These are phyloP conservation scores for Botryotinia calthae DNA, from an alignment of 2,329 filamentous ascomycete genomes.

Conservation along the genomic window DNA sequence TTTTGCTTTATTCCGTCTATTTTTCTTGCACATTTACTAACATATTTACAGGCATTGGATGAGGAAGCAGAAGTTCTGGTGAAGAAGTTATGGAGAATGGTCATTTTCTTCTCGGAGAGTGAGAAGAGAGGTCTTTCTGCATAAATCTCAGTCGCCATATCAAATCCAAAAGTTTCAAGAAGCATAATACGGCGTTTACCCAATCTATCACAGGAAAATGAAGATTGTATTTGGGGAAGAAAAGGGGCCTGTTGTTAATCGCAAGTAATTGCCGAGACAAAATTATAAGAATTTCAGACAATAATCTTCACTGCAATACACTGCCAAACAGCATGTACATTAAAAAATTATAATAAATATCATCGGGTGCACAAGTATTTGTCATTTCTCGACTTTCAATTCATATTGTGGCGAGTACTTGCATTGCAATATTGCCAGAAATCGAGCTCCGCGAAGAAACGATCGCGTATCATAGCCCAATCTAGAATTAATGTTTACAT, in stretches of 20 bases:
- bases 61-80: constrained; percentile 93
- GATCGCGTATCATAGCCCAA: not conserved
- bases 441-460: not conserved
- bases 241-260: not conserved
- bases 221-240: not conserved
- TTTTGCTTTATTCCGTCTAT: not conserved
- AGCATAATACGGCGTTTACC: not conserved
- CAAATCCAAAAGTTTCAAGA: too few species aligned
- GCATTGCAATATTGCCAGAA: not conserved
- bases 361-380: not conserved
- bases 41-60: constrained; percentile 66
- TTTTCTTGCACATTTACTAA: not conserved
- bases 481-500: not conserved
- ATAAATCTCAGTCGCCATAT: constrained; percentile 39
- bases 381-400: not conserved
- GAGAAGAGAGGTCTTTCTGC: constrained; percentile 84
- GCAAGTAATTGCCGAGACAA: not conserved
- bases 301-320: not conserved
- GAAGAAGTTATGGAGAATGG: constrained; percentile 97
- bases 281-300: not conserved
- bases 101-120: constrained; percentile 95
- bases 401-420: not conserved
- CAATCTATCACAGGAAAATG: not conserved
- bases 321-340: not conserved
- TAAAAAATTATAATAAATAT: not conserved